Percentiles rank a stretch among this genome's conserved stretches.
Conservation (phyloP, 306 rosid species). For the Corylus heterophylla region DNA sequence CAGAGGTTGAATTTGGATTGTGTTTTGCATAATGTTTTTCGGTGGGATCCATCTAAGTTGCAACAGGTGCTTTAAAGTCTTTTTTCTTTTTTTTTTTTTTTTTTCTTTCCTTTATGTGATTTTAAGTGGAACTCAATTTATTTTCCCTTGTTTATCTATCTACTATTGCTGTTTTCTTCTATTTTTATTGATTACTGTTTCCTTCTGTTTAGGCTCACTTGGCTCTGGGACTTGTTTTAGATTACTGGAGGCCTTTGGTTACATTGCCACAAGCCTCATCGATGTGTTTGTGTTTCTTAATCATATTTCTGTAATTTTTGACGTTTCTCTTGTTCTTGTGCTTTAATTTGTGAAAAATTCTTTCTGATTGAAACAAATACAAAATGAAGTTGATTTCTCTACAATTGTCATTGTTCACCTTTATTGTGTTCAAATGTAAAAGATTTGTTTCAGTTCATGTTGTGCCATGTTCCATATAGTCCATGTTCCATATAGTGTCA, state of each 20-base stretch:
- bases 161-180: background rate
- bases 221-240: slow-evolving; percentile 10
- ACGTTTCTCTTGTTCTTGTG: background rate
- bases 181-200: background rate
- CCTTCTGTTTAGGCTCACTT: slow-evolving; percentile 22
- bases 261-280: slow-evolving; percentile 12
- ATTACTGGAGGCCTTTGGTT: slow-evolving; percentile 25
- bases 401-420: background rate
- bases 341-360: background rate
- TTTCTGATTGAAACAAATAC: background rate
- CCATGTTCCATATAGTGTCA: background rate
- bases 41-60: slow-evolving; percentile 23
- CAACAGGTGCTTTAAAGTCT: slow-evolving; percentile 21
- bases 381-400: background rate
- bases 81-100: background rate
- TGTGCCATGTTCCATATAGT: background rate
- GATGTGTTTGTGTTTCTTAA: slow-evolving; percentile 9
- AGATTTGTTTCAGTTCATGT: background rate
- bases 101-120: background rate
- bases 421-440: background rate
- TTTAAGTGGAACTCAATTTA: background rate
- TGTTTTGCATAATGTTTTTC: slow-evolving; percentile 18
- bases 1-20: slow-evolving; percentile 28
- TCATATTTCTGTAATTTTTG: slow-evolving; percentile 17
- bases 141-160: background rate